Percentiles rank a stretch among this genome's conserved stretches.
These are phyloP conservation scores for Mycena maculata DNA, from an alignment of 768 basidiomycete species.

Conservation along the genomic window DNA sequence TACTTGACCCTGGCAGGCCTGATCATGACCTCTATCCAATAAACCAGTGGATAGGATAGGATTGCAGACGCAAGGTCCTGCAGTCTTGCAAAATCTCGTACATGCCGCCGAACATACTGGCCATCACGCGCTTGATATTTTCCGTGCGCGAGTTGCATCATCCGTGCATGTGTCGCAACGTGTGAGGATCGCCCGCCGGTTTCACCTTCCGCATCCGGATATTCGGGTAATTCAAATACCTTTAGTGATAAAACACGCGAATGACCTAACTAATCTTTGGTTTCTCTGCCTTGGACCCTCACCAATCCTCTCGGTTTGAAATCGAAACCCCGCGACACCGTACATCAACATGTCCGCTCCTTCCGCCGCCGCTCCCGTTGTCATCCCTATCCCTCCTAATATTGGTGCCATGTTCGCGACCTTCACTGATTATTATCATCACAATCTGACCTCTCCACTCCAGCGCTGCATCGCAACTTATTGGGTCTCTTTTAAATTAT, in stretches of 20 bases:
- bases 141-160: too few species aligned
- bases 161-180: too few species aligned
- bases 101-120: too few species aligned
- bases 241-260: background rate
- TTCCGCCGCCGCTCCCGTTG: background rate
- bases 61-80: too few species aligned
- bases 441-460: background rate
- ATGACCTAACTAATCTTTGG: background rate
- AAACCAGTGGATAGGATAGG: too few species aligned
- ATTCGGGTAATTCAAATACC: too few species aligned
- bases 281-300: slow-evolving; percentile 6
- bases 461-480: slow-evolving; percentile 26
- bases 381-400: slow-evolving; percentile 24
- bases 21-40: too few species aligned
- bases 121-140: too few species aligned
- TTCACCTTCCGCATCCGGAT: too few species aligned
- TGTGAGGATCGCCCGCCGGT: too few species aligned
- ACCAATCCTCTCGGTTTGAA: slow-evolving; percentile 21
- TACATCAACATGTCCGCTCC: slow-evolving; percentile 15
- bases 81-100: too few species aligned
- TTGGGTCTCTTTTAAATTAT: slow-evolving; percentile 28
- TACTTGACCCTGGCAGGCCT: too few species aligned
- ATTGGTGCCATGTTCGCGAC: slow-evolving; percentile 19
- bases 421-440: background rate
- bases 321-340: slow-evolving; percentile 18